Base-by-base conservation (phyloP, 2,329 filamentous ascomycete genomes). In the Macrophomina phaseolina region DNA sequence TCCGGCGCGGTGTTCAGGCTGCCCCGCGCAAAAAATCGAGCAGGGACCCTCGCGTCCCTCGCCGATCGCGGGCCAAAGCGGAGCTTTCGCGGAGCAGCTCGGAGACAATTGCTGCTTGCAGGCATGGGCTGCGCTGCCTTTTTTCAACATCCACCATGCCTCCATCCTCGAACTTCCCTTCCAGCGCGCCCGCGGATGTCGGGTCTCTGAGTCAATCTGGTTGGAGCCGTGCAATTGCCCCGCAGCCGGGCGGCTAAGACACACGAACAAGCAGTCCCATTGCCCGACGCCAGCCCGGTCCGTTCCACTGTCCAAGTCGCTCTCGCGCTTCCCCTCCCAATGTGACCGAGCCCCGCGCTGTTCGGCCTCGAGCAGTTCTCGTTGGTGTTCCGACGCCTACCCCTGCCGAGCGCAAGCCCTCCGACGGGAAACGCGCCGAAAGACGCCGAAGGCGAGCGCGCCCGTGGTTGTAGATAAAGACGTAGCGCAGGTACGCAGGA, bases 1-100 rank as follows among this genome's bases (percentile, higher is more conserved):
- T 61, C 30, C 30, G 36, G 64, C 64, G 45, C 46, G 16, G 45
- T 30, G 58, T 62, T 62, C 58, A 58, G 42, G 32, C 28, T 56
- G 64, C 64, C 46, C 46, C 64, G 64, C 64, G 55, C 58, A 40
- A 53, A 64, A 53, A 64, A 53, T 64, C 61, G 61, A 64, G 28
- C 56, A 61, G 56, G 56, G 56, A 49, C 45, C 58, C 52, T 12
- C 32, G 32, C 45, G 40, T 18, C 40, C 36, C 28, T 18, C 56
- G 56, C 58, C 58, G 58, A 62, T 62, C 58, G n/a, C 58, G 58
- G 58, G 58, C 58, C 58, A 62, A 51, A 49, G 58, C 58, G 58
- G 58, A 62, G 58, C 58, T 62, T 62, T 49, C 58, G 45, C 58
- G 45, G 58, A 62, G 58, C 58, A 16, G 42, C 45, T 62, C 58